phyloP scores from a whole-genome alignment of 163 green algal genomes.

The Trebouxiophyceae sp. region DNA sequence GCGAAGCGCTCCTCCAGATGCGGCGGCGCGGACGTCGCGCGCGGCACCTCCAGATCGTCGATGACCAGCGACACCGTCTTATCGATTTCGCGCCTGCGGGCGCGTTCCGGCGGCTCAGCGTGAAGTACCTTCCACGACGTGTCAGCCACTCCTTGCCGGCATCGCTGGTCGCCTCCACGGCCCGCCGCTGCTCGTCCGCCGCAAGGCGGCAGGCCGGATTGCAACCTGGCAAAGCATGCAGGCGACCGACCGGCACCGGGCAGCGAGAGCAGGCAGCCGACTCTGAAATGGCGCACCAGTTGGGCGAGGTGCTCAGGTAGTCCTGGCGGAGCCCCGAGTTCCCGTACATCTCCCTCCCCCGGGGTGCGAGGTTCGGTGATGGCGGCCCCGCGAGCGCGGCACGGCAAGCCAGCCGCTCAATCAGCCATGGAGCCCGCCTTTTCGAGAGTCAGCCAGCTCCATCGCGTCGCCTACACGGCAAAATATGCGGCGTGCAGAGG shows the following conservation, averaged over 20 bases:
- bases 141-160: background rate
- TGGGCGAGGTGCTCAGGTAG: conserved; percentile 10
- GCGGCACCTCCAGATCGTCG: conserved; percentile 68
- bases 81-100: conserved; percentile 33
- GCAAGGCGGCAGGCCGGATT: background rate
- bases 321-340: background rate
- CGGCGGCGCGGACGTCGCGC: conserved; percentile 74
- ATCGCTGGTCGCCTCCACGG: background rate
- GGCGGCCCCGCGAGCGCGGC: no score
- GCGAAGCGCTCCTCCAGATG: conserved; percentile 70
- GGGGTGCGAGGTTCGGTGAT: no score
- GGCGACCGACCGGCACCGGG: no score
- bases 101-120: no score
- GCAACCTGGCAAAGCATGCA: no score
- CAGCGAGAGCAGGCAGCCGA: no score
- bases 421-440: no score
- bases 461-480: no score
- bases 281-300: no score
- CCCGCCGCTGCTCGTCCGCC: background rate
- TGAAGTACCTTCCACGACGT: background rate
- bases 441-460: no score
- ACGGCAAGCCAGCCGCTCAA: no score
- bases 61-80: conserved; percentile 34
- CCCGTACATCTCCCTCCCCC: background rate
- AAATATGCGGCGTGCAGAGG: no score